Evolutionary conservation across 2,329 filamentous ascomycete genomes (phyloP).

Genomic region (Xylariales sp.): DNA sequence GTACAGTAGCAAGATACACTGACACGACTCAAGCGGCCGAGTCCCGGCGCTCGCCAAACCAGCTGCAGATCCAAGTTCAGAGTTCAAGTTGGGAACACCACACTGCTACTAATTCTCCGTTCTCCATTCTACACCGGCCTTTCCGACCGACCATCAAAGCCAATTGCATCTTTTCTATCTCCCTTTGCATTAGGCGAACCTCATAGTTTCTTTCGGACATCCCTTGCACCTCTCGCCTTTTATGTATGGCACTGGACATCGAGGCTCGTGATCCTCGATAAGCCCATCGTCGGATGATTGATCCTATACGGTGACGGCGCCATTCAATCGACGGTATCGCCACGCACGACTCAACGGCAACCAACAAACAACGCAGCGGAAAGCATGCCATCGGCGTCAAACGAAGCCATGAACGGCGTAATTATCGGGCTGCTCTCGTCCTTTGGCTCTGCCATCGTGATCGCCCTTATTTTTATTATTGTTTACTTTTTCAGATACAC

Average conservation of each 20-base stretch:
- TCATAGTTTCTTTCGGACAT: not conserved
- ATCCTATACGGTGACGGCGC: slow-evolving; percentile 11
- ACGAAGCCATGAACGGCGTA: slow-evolving; percentile 59
- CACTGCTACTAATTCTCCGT: not conserved
- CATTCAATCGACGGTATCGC: slow-evolving; percentile 4
- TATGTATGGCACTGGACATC: too few species aligned
- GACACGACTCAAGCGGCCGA: not conserved
- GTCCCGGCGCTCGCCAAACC: too few species aligned
- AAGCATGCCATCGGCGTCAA: slow-evolving; percentile 4
- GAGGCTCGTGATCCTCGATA: slow-evolving; percentile 8
- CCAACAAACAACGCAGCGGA: slow-evolving; percentile 4
- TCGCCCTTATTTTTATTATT: slow-evolving; percentile 71
- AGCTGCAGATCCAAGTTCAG: not conserved
- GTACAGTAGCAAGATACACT: not conserved
- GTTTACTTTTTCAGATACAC: slow-evolving; percentile 96
- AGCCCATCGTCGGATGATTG: slow-evolving; percentile 10
- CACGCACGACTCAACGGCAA: slow-evolving; percentile 1
- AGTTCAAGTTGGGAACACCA: not conserved
- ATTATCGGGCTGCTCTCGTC: slow-evolving; percentile 93
- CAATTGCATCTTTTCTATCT: slow-evolving; percentile 1
- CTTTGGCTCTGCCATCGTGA: slow-evolving; percentile 83
- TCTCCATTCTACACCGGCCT: slow-evolving; percentile 1
- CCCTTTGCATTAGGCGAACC: not conserved
- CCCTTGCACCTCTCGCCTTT: not conserved
- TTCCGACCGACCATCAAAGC: not conserved